phyloP scores from a whole-genome alignment of 2,329 filamentous ascomycete species.

The Diaporthe batatas region DNA sequence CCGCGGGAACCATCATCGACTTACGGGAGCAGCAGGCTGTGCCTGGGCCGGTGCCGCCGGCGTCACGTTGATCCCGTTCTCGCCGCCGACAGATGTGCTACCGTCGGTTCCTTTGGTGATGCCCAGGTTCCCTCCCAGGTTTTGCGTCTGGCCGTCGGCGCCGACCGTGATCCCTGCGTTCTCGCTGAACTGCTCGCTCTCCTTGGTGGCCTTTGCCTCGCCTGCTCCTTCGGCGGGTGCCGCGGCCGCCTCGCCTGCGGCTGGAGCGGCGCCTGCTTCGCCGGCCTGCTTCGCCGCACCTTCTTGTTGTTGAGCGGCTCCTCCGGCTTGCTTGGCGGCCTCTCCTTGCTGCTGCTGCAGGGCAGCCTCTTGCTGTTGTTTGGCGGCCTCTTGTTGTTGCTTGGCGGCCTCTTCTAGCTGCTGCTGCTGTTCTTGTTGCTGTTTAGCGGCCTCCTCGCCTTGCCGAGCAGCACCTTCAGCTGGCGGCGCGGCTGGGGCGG shows the following conservation, averaged over 20 bases:
- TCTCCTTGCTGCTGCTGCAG: neutral
- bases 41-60: slow-evolving; percentile 20
- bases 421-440: neutral
- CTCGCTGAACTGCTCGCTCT: slow-evolving; percentile 42
- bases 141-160: slow-evolving; percentile 35
- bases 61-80: slow-evolving; percentile 39
- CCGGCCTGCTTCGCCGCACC: slow-evolving; percentile 21
- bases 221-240: slow-evolving; percentile 12
- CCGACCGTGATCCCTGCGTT: slow-evolving; percentile 40
- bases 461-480: slow-evolving; percentile 3
- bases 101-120: slow-evolving; percentile 41
- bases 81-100: slow-evolving; percentile 39
- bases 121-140: slow-evolving; percentile 40
- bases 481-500: slow-evolving; percentile 1
- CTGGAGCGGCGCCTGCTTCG: slow-evolving; percentile 19
- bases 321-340: neutral
- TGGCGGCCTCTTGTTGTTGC: neutral
- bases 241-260: neutral
- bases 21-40: slow-evolving; percentile 18
- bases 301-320: neutral
- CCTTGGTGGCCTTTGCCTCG: slow-evolving; percentile 31
- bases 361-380: too few relatives aligned
- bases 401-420: neutral
- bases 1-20: too few relatives aligned
- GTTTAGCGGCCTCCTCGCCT: neutral